A percentile compares a stretch with the other conserved stretches of the same genome.
phyloP scores from a whole-genome alignment of 306 rosid genomes.

The Parietaria judaica region DNA sequence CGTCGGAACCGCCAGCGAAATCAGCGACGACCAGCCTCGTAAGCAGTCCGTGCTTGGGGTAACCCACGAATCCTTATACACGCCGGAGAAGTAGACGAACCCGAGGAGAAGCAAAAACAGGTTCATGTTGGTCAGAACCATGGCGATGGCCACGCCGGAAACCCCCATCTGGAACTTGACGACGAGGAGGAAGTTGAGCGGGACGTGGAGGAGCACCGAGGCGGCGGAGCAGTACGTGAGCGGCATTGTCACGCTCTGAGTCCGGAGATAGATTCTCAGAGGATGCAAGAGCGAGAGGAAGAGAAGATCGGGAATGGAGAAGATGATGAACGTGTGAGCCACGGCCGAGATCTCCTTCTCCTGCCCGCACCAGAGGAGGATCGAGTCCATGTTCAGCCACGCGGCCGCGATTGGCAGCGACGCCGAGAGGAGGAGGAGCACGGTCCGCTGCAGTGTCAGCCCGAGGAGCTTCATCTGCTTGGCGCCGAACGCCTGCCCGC shows the following conservation, averaged over 20 bases:
- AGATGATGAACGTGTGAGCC: conserved; percentile 70
- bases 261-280: conserved; percentile 63
- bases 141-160: conserved; percentile 78
- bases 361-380: conserved; percentile 80
- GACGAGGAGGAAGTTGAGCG: conserved; percentile 63
- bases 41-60: conserved; percentile 60
- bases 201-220: conserved; percentile 73
- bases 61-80: conserved; percentile 84
- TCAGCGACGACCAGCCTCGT: conserved; percentile 64
- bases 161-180: conserved; percentile 63
- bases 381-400: conserved; percentile 73
- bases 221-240: conserved; percentile 68
- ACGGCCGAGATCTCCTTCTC: conserved; percentile 58
- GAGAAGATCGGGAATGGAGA: conserved; percentile 80
- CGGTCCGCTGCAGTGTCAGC: conserved; percentile 70
- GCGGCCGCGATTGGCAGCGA: conserved; percentile 72
- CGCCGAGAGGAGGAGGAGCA: conserved; percentile 60
- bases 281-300: conserved; percentile 90
- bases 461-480: conserved; percentile 71
- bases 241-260: conserved; percentile 73
- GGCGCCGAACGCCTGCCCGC: conserved; percentile 93
- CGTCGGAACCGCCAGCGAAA: conserved; percentile 67
- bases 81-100: conserved; percentile 61
- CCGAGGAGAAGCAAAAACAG: conserved; percentile 51
- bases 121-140: conserved; percentile 67